These are phyloP conservation scores for Pyracantha coccinea DNA, from an alignment of 331 rosid genomes.

Conservation along the genomic window DNA sequence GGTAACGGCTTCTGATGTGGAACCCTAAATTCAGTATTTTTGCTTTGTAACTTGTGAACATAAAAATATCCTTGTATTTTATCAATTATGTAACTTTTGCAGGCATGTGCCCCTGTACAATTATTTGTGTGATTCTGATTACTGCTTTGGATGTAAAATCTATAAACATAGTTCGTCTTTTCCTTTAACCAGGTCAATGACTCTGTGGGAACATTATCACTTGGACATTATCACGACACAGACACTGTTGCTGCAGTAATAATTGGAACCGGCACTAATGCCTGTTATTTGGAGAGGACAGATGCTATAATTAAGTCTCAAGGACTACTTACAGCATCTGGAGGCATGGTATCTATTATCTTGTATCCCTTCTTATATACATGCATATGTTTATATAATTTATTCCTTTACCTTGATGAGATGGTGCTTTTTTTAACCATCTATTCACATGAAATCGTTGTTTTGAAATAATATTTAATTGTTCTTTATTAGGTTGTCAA, in stretches of 20 bases:
- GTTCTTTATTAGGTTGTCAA: conserved; percentile 47
- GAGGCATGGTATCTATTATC: conserved; percentile 52
- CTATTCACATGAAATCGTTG: neutral
- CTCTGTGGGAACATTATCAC: conserved; percentile 71
- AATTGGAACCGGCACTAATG: conserved; percentile 84
- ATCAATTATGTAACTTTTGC: neutral
- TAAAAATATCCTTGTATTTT: neutral
- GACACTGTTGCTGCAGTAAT: conserved; percentile 85
- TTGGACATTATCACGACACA: conserved; percentile 66
- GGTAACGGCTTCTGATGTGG: neutral
- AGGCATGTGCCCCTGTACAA: neutral
- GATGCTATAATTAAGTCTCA: conserved; percentile 81
- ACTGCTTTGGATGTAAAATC: neutral
- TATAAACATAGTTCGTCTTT: neutral
- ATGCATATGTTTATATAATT: neutral
- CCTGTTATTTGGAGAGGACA: conserved; percentile 73
- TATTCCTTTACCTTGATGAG: neutral
- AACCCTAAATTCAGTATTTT: neutral
- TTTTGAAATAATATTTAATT: neutral
- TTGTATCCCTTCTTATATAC: neutral
- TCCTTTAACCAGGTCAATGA: conserved; percentile 61
- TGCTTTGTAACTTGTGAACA: neutral
- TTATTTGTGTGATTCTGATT: neutral
- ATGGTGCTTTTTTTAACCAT: neutral
- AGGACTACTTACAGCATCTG: conserved; percentile 64